A percentile compares a stretch with the other conserved stretches of the same genome.
These are phyloP conservation scores for Hypoxylon sp. DNA, from an alignment of 2,329 filamentous ascomycete genomes.

Conservation along the genomic window DNA sequence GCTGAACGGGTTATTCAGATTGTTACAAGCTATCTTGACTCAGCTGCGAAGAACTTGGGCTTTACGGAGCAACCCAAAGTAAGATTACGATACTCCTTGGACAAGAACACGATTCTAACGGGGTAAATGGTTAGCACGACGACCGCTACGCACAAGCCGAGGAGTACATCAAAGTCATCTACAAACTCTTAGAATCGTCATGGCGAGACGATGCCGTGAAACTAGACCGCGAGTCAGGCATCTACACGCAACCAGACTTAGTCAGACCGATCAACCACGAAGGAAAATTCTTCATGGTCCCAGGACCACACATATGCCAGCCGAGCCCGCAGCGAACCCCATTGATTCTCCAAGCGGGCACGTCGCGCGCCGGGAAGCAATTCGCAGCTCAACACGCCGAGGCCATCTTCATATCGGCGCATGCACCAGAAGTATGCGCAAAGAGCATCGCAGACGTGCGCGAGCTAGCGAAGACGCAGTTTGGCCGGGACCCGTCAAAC, in stretches of 20 bases:
- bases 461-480: constrained; percentile 63
- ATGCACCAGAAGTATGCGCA: constrained; percentile 71
- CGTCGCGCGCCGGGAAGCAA: constrained; percentile 72
- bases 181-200: constrained; percentile 76
- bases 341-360: constrained; percentile 77
- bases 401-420: constrained; percentile 76
- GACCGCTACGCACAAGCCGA: constrained; percentile 74
- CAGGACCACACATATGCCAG: constrained; percentile 75
- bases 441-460: constrained; percentile 74
- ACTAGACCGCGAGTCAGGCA: constrained; percentile 67
- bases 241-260: constrained; percentile 66
- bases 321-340: constrained; percentile 77
- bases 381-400: constrained; percentile 80
- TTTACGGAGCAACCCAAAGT: constrained; percentile 65
- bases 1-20: constrained; percentile 60
- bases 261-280: constrained; percentile 76
- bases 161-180: constrained; percentile 73
- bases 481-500: constrained; percentile 68
- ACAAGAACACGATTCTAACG: constrained; percentile 2
- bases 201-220: constrained; percentile 77
- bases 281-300: constrained; percentile 73
- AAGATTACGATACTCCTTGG: constrained; percentile 35
- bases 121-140: constrained; percentile 63
- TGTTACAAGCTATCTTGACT: constrained; percentile 79
- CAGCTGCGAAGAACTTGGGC: constrained; percentile 75